These are phyloP conservation scores for Phoenix roebelenii DNA, from an alignment of 176 grass and related monocot species.

Conservation along the genomic window DNA sequence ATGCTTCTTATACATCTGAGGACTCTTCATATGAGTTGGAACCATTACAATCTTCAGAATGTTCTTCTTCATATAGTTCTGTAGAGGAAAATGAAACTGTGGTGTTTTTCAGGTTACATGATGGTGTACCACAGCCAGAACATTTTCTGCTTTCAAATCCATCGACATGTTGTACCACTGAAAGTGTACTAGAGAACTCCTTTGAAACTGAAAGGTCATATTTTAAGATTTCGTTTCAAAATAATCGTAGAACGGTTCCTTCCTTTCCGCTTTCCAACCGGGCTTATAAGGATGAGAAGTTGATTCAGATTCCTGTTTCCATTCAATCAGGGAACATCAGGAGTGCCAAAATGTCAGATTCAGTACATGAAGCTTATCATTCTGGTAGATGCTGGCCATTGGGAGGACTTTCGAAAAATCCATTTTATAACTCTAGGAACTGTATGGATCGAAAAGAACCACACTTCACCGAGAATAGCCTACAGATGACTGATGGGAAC, in stretches of 20 bases:
- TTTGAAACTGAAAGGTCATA: slow-evolving; percentile 30
- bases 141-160: slow-evolving; percentile 17
- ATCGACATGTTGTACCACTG: slow-evolving; percentile 21
- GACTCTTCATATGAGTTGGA: slow-evolving; percentile 54
- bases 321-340: slow-evolving; percentile 9
- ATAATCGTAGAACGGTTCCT: slow-evolving; percentile 21
- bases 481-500: slow-evolving; percentile 7
- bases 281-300: slow-evolving; percentile 23
- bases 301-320: slow-evolving; percentile 10
- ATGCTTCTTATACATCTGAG: slow-evolving; percentile 46
- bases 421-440: slow-evolving; percentile 22
- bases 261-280: slow-evolving; percentile 10
- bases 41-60: slow-evolving; percentile 44
- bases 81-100: slow-evolving; percentile 46
- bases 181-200: slow-evolving; percentile 21
- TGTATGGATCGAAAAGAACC: slow-evolving; percentile 2
- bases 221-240: slow-evolving; percentile 24
- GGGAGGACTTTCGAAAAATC: slow-evolving; percentile 27
- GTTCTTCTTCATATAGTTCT: slow-evolving; percentile 65
- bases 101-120: slow-evolving; percentile 11
- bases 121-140: slow-evolving; percentile 10
- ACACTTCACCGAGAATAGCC: slow-evolving; percentile 10
- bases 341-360: slow-evolving; percentile 20
- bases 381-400: slow-evolving; percentile 47
- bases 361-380: slow-evolving; percentile 30